These are phyloP conservation scores for Solanum commersonii DNA, from an alignment of 257 asterid genomes.

Conservation along the genomic window DNA sequence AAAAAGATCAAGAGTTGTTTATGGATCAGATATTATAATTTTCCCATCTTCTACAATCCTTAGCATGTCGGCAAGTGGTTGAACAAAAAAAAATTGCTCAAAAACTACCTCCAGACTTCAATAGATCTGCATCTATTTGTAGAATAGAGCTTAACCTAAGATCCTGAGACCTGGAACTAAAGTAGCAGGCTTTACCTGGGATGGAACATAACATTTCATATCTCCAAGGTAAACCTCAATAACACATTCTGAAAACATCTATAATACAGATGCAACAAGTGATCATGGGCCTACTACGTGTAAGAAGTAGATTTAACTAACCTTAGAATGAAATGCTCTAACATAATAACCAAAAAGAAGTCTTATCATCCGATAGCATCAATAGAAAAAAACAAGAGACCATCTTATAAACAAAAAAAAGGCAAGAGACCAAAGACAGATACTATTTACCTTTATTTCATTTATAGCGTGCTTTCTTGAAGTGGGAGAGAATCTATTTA, in stretches of 20 bases:
- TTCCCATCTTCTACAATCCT: neutral
- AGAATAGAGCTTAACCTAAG: neutral
- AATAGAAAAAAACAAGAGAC: neutral
- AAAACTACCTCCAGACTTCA: neutral
- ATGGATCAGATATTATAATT: neutral
- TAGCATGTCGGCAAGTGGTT: neutral
- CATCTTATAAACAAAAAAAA: neutral
- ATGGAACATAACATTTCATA: neutral
- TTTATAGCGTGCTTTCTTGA: slow-evolving; percentile 84
- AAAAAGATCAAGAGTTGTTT: neutral
- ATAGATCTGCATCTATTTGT: neutral
- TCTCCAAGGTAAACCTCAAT: neutral
- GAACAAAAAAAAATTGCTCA: neutral
- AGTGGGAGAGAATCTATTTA: slow-evolving; percentile 75
- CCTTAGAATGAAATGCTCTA: neutral
- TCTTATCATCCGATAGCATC: neutral
- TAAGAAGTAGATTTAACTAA: neutral
- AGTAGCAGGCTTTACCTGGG: neutral
- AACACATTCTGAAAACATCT: neutral
- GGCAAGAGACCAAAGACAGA: slow-evolving; percentile 6
- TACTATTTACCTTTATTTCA: slow-evolving; percentile 88
- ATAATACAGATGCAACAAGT: neutral
- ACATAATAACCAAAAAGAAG: neutral
- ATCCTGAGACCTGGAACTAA: neutral
- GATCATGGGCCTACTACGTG: neutral